phyloP scores from a whole-genome alignment of 208 protist species.

The Sergeia podlipaevii region DNA sequence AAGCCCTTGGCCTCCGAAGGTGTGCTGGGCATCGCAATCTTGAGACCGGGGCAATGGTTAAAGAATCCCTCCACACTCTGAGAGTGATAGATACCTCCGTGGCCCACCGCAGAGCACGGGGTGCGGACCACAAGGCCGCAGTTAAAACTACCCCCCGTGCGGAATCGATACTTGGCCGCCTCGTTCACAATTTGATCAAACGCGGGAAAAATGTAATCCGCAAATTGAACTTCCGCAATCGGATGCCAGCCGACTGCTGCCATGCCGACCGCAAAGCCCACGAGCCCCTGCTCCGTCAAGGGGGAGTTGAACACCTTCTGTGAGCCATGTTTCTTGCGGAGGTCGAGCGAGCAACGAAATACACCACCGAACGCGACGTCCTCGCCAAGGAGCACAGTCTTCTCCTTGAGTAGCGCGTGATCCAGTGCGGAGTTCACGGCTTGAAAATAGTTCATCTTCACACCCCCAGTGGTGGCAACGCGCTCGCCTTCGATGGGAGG shows the following conservation, averaged over 20 bases:
- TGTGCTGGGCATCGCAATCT: slow-evolving; percentile 77
- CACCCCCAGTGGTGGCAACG: slow-evolving; percentile 26
- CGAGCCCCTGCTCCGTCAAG: slow-evolving; percentile 97
- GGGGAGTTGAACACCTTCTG: slow-evolving; percentile 97
- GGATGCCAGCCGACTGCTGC: slow-evolving; percentile 82
- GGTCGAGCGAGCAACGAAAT: slow-evolving; percentile 91
- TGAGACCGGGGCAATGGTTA: slow-evolving; percentile 93
- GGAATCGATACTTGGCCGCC: slow-evolving; percentile 98
- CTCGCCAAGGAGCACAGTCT: slow-evolving; percentile 94
- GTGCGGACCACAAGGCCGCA: slow-evolving; percentile 94
- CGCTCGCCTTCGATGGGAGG: slow-evolving; percentile 20
- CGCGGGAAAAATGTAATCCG: slow-evolving; percentile 98
- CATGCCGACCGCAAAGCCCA: slow-evolving; percentile 97
- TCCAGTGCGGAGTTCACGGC: slow-evolving; percentile 95
- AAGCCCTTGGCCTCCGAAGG: slow-evolving; percentile 87
- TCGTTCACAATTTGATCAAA: slow-evolving; percentile 99
- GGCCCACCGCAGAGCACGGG: slow-evolving; percentile 96
- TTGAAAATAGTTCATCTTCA: slow-evolving; percentile 91
- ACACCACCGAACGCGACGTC: slow-evolving; percentile 98
- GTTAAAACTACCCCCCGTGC: slow-evolving; percentile 93
- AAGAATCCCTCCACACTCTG: slow-evolving; percentile 96
- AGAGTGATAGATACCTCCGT: slow-evolving; percentile 97
- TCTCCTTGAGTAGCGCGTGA: slow-evolving; percentile 82
- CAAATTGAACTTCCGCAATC: slow-evolving; percentile 98
- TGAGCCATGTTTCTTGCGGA: slow-evolving; percentile 84